A percentile compares a stretch with the other conserved stretches of the same genome.
Conservation (phyloP, 345 rosid species). For the Linum trigynum region DNA sequence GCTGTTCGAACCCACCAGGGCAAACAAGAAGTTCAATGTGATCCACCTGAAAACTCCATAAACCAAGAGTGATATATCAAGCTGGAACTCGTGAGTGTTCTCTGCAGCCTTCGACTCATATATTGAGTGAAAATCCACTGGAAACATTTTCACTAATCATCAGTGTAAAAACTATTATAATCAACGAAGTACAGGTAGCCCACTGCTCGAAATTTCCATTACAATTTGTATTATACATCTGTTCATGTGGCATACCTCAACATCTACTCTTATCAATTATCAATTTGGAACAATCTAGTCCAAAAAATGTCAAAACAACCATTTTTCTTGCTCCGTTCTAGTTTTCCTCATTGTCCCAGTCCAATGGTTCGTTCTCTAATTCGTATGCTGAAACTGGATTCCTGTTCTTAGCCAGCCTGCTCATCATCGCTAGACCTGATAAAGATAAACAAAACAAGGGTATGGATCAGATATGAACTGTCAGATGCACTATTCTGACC, state of each 20-base stretch:
- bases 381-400: conserved; percentile 33
- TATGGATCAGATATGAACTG: not conserved
- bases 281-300: not conserved
- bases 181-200: no score
- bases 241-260: not conserved
- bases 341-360: not conserved
- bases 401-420: conserved; percentile 46
- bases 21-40: conserved; percentile 16
- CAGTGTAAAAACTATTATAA: no score
- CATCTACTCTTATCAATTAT: not conserved
- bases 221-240: not conserved
- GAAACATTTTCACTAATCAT: no score
- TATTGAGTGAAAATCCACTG: not conserved
- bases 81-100: not conserved
- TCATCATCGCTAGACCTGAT: conserved; percentile 75
- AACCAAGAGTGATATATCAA: not conserved
- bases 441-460: conserved; percentile 6
- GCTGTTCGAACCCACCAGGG: conserved; percentile 28
- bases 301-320: not conserved
- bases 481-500: not conserved
- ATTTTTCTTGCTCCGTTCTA: not conserved
- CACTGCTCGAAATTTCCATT: no score
- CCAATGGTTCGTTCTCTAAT: not conserved
- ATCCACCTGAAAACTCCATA: conserved; percentile 4
- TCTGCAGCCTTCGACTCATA: not conserved